phyloP scores from a whole-genome alignment of 257 asterid species.

The Solanum boliviense region DNA sequence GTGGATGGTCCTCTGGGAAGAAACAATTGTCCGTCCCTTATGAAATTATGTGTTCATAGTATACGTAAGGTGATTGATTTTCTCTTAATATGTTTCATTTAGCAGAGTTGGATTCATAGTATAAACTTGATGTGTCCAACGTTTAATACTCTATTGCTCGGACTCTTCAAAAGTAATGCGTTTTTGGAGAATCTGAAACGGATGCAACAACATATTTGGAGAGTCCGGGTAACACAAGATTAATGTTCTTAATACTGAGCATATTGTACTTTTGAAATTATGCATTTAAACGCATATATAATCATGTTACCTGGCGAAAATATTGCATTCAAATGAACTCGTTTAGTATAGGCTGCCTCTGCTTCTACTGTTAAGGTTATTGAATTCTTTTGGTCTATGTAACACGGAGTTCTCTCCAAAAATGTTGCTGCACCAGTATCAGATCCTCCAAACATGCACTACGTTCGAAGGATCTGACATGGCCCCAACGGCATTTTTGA shows the following conservation, averaged over 20 bases:
- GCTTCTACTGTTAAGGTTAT: not conserved
- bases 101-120: not conserved
- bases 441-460: not conserved
- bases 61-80: constrained; percentile 38
- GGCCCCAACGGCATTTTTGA: not conserved
- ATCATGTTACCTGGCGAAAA: not conserved
- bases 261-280: not conserved
- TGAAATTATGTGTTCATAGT: constrained; percentile 65
- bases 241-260: not conserved
- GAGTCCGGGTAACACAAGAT: not conserved
- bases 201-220: not conserved
- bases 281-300: not conserved
- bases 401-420: not conserved
- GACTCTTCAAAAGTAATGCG: not conserved
- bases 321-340: not conserved
- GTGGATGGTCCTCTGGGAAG: constrained; percentile 38
- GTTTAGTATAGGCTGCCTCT: not conserved
- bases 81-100: not conserved
- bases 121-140: not conserved
- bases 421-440: not conserved
- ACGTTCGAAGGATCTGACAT: not conserved
- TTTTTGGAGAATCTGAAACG: not conserved
- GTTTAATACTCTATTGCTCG: not conserved
- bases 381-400: not conserved
- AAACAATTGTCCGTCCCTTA: constrained; percentile 43